Conservation (phyloP, 345 rosid genomes). For the Excoecaria cochinchinensis region DNA sequence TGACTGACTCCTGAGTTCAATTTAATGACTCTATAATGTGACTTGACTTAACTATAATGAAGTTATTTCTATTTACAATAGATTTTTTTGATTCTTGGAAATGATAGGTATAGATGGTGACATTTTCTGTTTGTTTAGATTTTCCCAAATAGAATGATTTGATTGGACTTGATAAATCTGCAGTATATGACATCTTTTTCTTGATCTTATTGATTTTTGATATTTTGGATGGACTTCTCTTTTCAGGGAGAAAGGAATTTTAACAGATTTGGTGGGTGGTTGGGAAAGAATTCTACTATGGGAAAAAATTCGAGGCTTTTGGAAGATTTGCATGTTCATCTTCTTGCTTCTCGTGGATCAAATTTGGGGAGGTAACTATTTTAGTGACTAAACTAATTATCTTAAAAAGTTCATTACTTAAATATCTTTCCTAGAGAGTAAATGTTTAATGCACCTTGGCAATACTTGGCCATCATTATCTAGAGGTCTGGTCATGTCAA, state of each 20-base stretch:
- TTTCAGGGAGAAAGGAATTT: slow-evolving; percentile 92
- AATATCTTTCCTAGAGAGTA: neutral
- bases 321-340: slow-evolving; percentile 89
- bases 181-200: neutral
- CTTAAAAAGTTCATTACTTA: neutral
- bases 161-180: neutral
- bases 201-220: neutral
- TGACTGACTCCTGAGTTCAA: neutral
- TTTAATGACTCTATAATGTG: neutral
- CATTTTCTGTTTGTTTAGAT: neutral
- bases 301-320: slow-evolving; percentile 83
- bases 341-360: slow-evolving; percentile 90
- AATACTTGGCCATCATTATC: too few species aligned
- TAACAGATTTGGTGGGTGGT: slow-evolving; percentile 97
- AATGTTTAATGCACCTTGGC: neutral
- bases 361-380: slow-evolving; percentile 67
- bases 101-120: neutral
- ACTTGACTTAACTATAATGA: neutral
- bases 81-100: neutral
- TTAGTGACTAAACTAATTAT: neutral
- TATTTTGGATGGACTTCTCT: slow-evolving; percentile 7
- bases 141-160: neutral
- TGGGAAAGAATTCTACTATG: slow-evolving; percentile 88
- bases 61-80: neutral
- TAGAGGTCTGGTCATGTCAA: neutral